Base-by-base conservation (phyloP, 768 basidiomycete genomes). In the Pleurotus salmoneostramineus region DNA sequence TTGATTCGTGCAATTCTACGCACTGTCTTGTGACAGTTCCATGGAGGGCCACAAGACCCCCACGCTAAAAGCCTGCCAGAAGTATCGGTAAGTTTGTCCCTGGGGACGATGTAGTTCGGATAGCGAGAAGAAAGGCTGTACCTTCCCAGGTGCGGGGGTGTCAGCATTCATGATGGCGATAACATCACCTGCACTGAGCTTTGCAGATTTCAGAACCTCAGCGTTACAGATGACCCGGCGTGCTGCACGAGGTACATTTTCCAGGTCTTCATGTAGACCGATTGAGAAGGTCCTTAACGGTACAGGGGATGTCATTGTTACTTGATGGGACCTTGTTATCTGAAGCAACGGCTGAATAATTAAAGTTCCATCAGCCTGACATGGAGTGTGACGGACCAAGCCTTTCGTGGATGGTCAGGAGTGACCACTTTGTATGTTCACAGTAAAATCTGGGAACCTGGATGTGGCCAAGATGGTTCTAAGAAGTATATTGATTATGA, bases 11-110 rank as follows among this genome's bases (percentile, higher is more conserved):
- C 37, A 56, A 50, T 40, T 56, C 56, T 59, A 77, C 84, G 65
- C 68, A 88, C 91, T 74, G 60, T 84, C 80, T 52, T 76, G 77
- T 31, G 83, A 66, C 56, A 86, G 56, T 6, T 89, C 87, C 46
- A 78, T 64, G 40, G 86, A 88, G n/a, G 90, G 89, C 91, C 91
- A 93, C 63, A 82, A 79, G 47, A 85, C 72, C 4, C 91, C 91
- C 55, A 91, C 74, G 10, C 85, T 82, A 68, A 86, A 85, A 45
- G 76, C 70, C 87, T 88, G 66, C 66, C 57, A 45, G 35, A 59
- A 59, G 35, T 42, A 27, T n/a, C 32, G 46, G 31, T 59, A 66
- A 60, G 65, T 60, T 61, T 44, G 63, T 37, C 52, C 11, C 47
- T 37, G 10, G 32, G 40, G 21, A 55, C 50, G 33, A 57, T 46